Percentiles rank a stretch among this genome's conserved stretches.
Conservation (phyloP, 1,139 yeast species). For the Tardiomyces digboiensis region DNA sequence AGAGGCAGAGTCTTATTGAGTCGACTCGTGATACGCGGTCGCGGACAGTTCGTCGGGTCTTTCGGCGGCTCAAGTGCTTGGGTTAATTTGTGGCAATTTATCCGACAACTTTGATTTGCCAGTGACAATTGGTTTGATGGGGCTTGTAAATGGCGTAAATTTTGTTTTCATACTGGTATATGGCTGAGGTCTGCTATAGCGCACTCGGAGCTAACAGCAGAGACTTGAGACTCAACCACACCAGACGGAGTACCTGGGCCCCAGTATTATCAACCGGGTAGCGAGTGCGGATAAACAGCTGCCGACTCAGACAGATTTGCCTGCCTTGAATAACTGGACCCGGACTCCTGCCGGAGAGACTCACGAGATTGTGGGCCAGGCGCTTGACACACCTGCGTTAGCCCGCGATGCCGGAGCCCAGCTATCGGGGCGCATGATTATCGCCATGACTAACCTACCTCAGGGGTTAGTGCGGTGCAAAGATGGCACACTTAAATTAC, state of each 20-base stretch:
- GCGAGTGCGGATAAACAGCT: slow-evolving; percentile 3
- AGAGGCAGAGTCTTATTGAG: too few relatives aligned
- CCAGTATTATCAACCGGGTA: background rate
- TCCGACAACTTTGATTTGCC: too few relatives aligned
- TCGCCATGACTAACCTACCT: slow-evolving; percentile 63
- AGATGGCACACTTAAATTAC: slow-evolving; percentile 8
- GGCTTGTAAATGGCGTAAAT: too few relatives aligned
- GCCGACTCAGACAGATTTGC: slow-evolving; percentile 3
- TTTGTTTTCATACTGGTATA: too few relatives aligned
- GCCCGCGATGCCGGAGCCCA: slow-evolving; percentile 25
- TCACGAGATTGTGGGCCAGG: background rate
- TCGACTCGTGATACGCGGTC: too few relatives aligned
- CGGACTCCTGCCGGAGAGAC: background rate
- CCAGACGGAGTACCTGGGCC: slow-evolving; percentile 21
- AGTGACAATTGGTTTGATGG: too few relatives aligned
- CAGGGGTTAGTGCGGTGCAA: slow-evolving; percentile 35
- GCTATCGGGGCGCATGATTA: slow-evolving; percentile 55
- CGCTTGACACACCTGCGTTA: slow-evolving; percentile 24
- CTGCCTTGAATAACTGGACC: slow-evolving; percentile 1
- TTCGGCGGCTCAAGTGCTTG: too few relatives aligned
- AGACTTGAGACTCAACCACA: slow-evolving; percentile 4
- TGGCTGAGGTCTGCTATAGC: too few relatives aligned
- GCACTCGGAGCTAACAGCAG: background rate
- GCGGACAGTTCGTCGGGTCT: too few relatives aligned
- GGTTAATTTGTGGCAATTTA: too few relatives aligned